Evolutionary conservation across 768 basidiomycete species (phyloP), one percentile per base, ranked within the genome.

Genomic region (Leccinum subtestaceum): DNA sequence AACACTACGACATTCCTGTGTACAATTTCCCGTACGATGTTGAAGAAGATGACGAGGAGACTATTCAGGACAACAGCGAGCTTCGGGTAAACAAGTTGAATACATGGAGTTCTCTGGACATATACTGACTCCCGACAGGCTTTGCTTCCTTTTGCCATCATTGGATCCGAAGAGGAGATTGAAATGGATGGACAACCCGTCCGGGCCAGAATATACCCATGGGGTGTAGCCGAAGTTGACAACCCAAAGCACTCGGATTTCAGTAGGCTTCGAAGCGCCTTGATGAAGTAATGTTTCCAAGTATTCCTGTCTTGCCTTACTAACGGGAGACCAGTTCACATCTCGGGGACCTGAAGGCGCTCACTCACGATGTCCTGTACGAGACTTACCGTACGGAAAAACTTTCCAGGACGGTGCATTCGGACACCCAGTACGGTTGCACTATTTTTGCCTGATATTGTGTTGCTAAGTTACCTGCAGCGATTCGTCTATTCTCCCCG

Each of bases 171-270:
- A 75, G 95, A 98, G 65, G 96, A 98, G 74, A 86, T 98, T 63
- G 92, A 95, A 68, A 82, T 98, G 61, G 88, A 93, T 53, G 97
- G 95, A 29, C 87, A 95, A 74, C 86, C 86, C 47, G 87, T 97
- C 63, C 89, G 97, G 60, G 96, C 92, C 43, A 84, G 97, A 65
- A 88, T 94, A 70, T 99, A 98, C 76, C 97, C 97, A 4, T 99
- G 97, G 97, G 97, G 97, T 68, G 83, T 98, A 60, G 97, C 91
- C 53, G 95, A 98, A 72, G 95, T 98, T 61, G 97, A 99, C 80
- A 98, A 98, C 75, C 94, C 95, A n/a, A 91, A 93, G 73, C 97
- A 99, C 78, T 97, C 93, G n/a, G 97, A 99, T 79, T 98, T 98
- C 74, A 91, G 90, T 74, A 81, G 94, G 58, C 84, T 99, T 60